These are phyloP conservation scores for Cladorrhinum sp. DNA, from an alignment of 2,329 filamentous ascomycete genomes.

Conservation along the genomic window DNA sequence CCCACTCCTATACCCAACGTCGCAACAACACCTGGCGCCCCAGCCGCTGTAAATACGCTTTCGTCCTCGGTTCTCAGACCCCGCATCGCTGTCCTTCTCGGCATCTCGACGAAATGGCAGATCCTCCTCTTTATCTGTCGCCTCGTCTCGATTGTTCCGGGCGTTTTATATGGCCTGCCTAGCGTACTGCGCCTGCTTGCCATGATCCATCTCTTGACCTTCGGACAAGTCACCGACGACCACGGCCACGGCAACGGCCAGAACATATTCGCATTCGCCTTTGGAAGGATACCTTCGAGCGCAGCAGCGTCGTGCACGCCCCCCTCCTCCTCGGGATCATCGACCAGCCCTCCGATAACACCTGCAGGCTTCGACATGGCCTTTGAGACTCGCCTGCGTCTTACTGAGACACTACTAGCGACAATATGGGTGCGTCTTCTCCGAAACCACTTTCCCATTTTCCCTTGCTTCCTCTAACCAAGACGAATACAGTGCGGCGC, in stretches of 20 bases:
- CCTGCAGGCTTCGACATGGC: conserved; percentile 18
- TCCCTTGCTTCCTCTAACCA: background rate
- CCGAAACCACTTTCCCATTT: background rate
- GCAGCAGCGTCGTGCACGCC: background rate
- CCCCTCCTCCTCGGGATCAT: background rate
- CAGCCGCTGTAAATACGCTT: conserved; percentile 15
- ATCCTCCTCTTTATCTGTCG: conserved; percentile 69
- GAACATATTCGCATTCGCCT: background rate
- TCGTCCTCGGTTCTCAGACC: conserved; percentile 60
- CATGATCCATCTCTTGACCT: conserved; percentile 49
- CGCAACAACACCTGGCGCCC: background rate
- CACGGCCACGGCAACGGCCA: background rate
- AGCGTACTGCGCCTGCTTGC: conserved; percentile 66
- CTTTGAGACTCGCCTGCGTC: conserved; percentile 47
- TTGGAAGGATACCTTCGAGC: background rate
- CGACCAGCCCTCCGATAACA: background rate
- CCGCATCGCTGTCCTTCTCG: conserved; percentile 73
- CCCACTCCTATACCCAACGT: background rate
- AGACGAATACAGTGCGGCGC: conserved; percentile 66
- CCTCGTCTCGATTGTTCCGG: conserved; percentile 67
- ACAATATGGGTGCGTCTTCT: conserved; percentile 65
- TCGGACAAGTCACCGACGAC: conserved; percentile 18
- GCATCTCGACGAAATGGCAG: conserved; percentile 70
- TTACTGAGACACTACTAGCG: conserved; percentile 68
- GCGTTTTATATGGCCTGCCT: conserved; percentile 68